Evolutionary conservation across 2,329 filamentous ascomycete species (phyloP).

Genomic region (Hyphodiscus sp.): DNA sequence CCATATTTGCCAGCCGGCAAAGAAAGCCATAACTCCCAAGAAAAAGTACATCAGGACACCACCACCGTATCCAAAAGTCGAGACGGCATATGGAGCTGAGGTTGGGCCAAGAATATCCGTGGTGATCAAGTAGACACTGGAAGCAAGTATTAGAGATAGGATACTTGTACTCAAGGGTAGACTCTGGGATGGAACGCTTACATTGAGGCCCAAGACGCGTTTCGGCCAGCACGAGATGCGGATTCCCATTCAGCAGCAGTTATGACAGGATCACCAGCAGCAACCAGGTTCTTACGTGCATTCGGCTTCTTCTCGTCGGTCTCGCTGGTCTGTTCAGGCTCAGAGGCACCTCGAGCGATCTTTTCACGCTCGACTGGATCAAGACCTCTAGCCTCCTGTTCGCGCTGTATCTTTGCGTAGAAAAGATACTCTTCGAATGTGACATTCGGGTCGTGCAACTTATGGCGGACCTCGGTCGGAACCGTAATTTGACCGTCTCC

Average conservation of each 20-base stretch:
- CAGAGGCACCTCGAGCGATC: slow-evolving; percentile 13
- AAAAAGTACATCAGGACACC: not conserved
- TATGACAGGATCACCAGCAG: too few relatives aligned
- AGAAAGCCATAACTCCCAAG: not conserved
- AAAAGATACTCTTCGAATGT: slow-evolving; percentile 31
- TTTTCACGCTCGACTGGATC: slow-evolving; percentile 15
- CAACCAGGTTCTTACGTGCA: too few relatives aligned
- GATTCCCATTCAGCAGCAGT: too few relatives aligned
- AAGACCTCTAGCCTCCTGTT: slow-evolving; percentile 18
- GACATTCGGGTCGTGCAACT: slow-evolving; percentile 25
- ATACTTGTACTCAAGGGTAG: too few relatives aligned
- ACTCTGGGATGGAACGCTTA: too few relatives aligned
- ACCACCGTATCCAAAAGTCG: not conserved
- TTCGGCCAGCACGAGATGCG: too few relatives aligned
- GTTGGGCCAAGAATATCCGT: not conserved
- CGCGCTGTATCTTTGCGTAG: slow-evolving; percentile 28
- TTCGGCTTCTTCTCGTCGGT: not conserved
- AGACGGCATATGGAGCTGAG: not conserved
- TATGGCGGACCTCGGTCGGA: not conserved
- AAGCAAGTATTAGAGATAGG: too few relatives aligned
- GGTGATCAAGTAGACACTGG: not conserved
- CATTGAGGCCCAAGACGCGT: too few relatives aligned
- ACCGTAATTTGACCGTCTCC: not conserved
- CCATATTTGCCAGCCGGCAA: slow-evolving; percentile 11
- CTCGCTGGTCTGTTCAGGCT: not conserved